Evolutionary conservation across 108 stramenopile genomes (phyloP), one percentile per base, ranked within the genome.

Genomic region (Pseudonitzschia multiseries): DNA sequence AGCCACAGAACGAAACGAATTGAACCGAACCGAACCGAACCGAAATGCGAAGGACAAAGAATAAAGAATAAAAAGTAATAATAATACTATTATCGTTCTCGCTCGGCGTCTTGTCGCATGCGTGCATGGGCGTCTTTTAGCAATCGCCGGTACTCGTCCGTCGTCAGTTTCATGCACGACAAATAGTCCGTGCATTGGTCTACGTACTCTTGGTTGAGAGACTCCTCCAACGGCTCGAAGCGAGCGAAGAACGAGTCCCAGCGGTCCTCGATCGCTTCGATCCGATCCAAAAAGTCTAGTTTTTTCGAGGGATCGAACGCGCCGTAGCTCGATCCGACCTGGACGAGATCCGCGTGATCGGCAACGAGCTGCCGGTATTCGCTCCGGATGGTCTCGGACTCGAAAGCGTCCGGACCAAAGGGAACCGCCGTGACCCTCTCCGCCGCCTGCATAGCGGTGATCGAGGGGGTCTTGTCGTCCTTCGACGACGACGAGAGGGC

Each of bases 211-310:
- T 62, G 22, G 24, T 81, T 71, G 41, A 84, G 27, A 29, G 46
- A 31, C 15, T 73, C 79, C 76, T 81, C 56, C 2, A 84, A 57
- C n/a, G n/a, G n/a, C 17, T 48, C 71, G 72, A 81, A 84, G 15
- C 84, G 61, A 36, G 61, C 21, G 54, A 79, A 78, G 41, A 84
- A 84, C 6, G 72, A 72, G 59, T 81, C 80, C 84, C 84, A 84
- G 57, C 84, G 80, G 17, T 79, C 84, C 69, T 81, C 74, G 40
- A 84, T 81, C 71, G 57, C 60, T 61, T 84, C 84, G 41, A 84
- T 71, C 50, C 79, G 68, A 61, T 84, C 84, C 54, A 84, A 51
- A 61, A 56, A 84, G 15, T 68, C 44, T 24, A 81, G 15, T 52
- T 84, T 81, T 17, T 80, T 80, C 21, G 75, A 12, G 27, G 73